Base-by-base conservation (phyloP, 2,329 filamentous ascomycete species). In the Neofusicoccum sp. region DNA sequence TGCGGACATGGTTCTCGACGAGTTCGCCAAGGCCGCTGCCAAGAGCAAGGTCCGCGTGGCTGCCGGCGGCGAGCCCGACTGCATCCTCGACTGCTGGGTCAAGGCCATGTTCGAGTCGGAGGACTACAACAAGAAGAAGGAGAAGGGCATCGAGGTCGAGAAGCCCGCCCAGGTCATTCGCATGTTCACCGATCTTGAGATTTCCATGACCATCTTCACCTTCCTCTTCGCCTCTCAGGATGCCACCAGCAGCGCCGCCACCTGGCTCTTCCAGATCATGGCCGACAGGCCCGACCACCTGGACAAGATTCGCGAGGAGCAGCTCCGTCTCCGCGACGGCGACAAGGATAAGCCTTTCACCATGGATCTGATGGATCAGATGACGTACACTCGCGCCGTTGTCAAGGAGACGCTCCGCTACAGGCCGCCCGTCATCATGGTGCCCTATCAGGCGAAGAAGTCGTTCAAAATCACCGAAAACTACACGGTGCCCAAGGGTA, bases 201-300 rank as follows among this genome's bases (percentile, higher is more conserved):
- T 98, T 72, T 85, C 92, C 63, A 91, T 95, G 83, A 97, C 94
- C 29, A 77, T 98, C 73, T 97, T 97, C 81, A 96, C 94, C 56
- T 97, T 98, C 83, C 84, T 98, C 66, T 98, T 98, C 79, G 94
- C 95, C 65, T 97, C 93, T 3, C 95, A 98, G 80, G 95, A 99
- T 77, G 95, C 95, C 68, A 97, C 95, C 66, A 95, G 90, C 80
- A 96, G 92, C 72, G 94, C 95, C 66, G 88, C 86, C 71, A 97
- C 93, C 60, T 98, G 95, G 93, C 81, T 98, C 67, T 97, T 97
- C 84, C 95, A 99, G 81, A 86, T 92, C 72, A 89, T 92, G 81
- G 93, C 95, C 50, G 92, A 98, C 80, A 89, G 93, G 67, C 94
- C 94, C n/a, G 94, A 98, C 65, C 84, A 96, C 61, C 84, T 98